Percentiles rank a stretch among this genome's conserved stretches.
phyloP scores from a whole-genome alignment of 2,329 filamentous ascomycete genomes.

The Trichophyton schoenleinii region DNA sequence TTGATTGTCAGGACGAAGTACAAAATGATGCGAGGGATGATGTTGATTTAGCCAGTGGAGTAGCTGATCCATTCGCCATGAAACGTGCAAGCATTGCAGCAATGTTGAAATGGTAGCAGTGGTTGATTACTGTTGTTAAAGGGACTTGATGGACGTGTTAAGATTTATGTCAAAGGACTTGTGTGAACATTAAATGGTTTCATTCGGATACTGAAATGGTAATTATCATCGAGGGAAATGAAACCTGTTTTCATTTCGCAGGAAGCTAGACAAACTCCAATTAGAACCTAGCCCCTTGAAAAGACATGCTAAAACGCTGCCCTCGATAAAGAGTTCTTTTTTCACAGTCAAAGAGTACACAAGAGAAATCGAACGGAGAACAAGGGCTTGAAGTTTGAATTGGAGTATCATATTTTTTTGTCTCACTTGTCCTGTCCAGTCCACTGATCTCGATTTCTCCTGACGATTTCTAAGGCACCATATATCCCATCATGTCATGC shows the following conservation, averaged over 20 bases:
- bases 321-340: background rate
- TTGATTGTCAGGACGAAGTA: background rate
- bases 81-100: background rate
- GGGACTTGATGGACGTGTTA: no score
- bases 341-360: background rate
- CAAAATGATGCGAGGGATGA: background rate
- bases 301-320: background rate
- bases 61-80: background rate
- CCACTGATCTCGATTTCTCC: conserved; percentile 3
- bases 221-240: background rate
- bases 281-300: background rate
- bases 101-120: background rate
- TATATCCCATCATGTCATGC: conserved; percentile 5
- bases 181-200: background rate
- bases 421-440: background rate
- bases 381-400: background rate
- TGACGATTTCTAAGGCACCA: conserved; percentile 5
- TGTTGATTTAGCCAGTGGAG: background rate
- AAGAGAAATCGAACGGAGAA: background rate
- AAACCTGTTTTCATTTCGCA: background rate
- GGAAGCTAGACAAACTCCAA: background rate
- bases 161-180: background rate
- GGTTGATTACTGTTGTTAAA: background rate
- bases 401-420: conserved; percentile 2
- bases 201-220: background rate